Percentiles rank a stretch among this genome's conserved stretches.
Conservation (phyloP, 768 basidiomycete genomes). For the Panus rudis region DNA sequence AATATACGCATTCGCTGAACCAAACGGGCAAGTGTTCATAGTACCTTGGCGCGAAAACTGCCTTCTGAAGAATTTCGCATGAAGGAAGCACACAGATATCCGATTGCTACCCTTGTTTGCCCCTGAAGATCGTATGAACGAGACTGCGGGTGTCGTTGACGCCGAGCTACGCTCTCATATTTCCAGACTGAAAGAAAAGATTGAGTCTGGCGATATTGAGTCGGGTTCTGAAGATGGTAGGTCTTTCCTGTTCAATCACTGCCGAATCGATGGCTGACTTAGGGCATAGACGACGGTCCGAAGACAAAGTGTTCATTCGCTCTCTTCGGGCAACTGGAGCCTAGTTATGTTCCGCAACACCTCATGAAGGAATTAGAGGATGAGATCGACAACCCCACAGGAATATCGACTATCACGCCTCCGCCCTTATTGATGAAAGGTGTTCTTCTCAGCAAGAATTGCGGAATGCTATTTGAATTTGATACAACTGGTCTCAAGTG, state of each 20-base stretch:
- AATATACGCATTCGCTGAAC: slow-evolving; percentile 68
- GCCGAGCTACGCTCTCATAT: slow-evolving; percentile 57
- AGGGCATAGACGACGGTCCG: not conserved
- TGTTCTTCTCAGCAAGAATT: slow-evolving; percentile 70
- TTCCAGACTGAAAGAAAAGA: slow-evolving; percentile 50
- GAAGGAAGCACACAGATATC: slow-evolving; percentile 55
- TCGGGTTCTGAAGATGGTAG: slow-evolving; percentile 6
- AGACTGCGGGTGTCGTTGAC: slow-evolving; percentile 50
- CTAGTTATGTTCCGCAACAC: slow-evolving; percentile 41
- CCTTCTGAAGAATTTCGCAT: no score
- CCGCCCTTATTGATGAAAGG: slow-evolving; percentile 57
- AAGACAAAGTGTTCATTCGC: slow-evolving; percentile 51
- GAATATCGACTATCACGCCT: slow-evolving; percentile 48
- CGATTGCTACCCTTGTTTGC: slow-evolving; percentile 62
- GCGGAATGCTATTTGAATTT: slow-evolving; percentile 68
- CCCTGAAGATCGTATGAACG: slow-evolving; percentile 46
- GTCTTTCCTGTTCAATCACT: slow-evolving; percentile 1
- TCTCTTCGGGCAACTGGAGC: slow-evolving; percentile 59
- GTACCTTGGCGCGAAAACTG: no score
- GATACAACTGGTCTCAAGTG: slow-evolving; percentile 68
- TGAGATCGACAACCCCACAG: slow-evolving; percentile 70
- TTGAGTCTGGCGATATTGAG: slow-evolving; percentile 38
- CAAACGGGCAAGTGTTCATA: slow-evolving; percentile 41
- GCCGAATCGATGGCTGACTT: not conserved
- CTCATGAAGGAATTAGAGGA: slow-evolving; percentile 66